Percentiles rank a stretch among this genome's conserved stretches.
These are phyloP conservation scores for Eucalyptus curtisii DNA, from an alignment of 345 rosid species.

Conservation along the genomic window DNA sequence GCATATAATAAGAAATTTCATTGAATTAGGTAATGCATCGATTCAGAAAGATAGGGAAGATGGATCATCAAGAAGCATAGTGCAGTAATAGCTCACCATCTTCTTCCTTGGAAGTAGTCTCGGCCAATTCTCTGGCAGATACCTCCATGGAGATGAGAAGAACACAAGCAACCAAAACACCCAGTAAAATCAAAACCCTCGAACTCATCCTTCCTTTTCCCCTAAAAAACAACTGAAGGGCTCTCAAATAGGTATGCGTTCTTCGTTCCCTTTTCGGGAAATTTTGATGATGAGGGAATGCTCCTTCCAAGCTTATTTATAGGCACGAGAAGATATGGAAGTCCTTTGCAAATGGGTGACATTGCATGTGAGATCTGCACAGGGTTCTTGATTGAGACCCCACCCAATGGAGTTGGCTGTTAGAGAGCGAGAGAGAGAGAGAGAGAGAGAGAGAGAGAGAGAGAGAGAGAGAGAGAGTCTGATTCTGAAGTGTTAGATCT, in stretches of 20 bases:
- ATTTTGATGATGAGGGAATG: not conserved
- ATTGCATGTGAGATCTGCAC: not conserved
- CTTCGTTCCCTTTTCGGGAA: not conserved
- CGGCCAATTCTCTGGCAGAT: conserved; percentile 9
- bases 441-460: not conserved
- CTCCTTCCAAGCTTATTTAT: not conserved
- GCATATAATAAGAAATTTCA: not conserved
- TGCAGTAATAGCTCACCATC: not conserved
- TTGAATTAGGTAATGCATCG: not conserved
- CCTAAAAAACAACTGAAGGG: not conserved
- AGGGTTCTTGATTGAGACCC: not conserved
- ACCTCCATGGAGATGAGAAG: conserved; percentile 9
- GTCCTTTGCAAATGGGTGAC: not conserved
- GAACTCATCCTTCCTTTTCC: not conserved
- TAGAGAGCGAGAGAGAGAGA: not conserved
- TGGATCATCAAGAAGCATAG: not conserved
- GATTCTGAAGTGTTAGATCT: not conserved
- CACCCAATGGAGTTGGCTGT: not conserved
- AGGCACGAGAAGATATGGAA: not conserved
- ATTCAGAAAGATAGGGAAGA: not conserved
- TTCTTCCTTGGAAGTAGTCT: not conserved
- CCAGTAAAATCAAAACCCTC: not conserved
- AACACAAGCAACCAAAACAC: not conserved
- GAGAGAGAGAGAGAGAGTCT: not conserved
- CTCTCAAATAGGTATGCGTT: not conserved